phyloP scores from a whole-genome alignment of 2,329 filamentous ascomycete species.

The Fusarium incarnatum region DNA sequence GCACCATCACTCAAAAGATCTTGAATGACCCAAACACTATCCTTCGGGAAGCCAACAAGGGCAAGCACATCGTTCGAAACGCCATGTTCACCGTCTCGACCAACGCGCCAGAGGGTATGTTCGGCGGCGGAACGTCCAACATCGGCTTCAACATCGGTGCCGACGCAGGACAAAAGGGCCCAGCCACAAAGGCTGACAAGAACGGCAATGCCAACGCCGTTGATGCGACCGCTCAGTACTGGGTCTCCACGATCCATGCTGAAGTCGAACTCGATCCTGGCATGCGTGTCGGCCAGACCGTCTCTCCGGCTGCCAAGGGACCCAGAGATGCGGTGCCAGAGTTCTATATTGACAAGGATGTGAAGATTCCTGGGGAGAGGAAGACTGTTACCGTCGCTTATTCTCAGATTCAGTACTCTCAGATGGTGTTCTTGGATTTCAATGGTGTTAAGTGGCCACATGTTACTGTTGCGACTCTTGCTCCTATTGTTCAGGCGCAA shows the following conservation, averaged over 20 bases:
- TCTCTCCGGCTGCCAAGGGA: neutral
- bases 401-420: slow-evolving; percentile 5
- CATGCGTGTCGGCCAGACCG: neutral
- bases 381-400: neutral
- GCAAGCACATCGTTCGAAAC: neutral
- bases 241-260: neutral
- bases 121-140: neutral
- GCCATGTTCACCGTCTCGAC: slow-evolving; percentile 3
- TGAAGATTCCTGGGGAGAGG: neutral
- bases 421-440: slow-evolving; percentile 4
- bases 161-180: neutral
- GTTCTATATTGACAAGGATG: neutral
- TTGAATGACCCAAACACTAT: neutral
- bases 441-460: slow-evolving; percentile 3
- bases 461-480: slow-evolving; percentile 1
- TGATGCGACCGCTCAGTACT: slow-evolving; percentile 1
- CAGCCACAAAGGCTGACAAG: neutral
- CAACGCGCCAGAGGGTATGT: neutral
- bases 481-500: neutral
- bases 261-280: neutral
- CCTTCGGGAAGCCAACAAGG: neutral
- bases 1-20: neutral
- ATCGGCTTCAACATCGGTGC: slow-evolving; percentile 1
- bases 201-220: neutral
- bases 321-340: neutral